phyloP scores from a whole-genome alignment of 768 basidiomycete genomes.

The Rhodotorula babjevae region DNA sequence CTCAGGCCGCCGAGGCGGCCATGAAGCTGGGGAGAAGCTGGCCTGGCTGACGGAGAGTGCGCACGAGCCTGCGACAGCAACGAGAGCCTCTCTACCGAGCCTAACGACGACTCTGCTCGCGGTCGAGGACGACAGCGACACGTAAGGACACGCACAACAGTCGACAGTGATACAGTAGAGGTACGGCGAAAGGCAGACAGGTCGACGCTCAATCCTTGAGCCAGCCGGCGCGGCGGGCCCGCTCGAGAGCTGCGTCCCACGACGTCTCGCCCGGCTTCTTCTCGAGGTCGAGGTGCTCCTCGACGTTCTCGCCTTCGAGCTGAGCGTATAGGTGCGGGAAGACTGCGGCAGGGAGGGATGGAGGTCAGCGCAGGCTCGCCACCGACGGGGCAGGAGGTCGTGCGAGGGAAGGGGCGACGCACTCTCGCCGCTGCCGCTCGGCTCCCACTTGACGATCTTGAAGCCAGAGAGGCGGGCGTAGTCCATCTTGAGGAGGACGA shows the following conservation, averaged over 20 bases:
- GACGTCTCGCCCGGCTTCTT: conserved; percentile 26
- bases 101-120: too few relatives aligned
- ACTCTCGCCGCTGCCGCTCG: conserved; percentile 12
- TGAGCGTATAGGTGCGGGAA: conserved; percentile 47
- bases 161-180: too few relatives aligned
- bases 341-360: conserved; percentile 9
- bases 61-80: too few relatives aligned
- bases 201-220: conserved; percentile 11
- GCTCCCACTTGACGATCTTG: conserved; percentile 46
- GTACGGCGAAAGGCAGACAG: too few relatives aligned
- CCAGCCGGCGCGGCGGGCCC: conserved; percentile 42
- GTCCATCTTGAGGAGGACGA: conserved; percentile 45
- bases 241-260: conserved; percentile 42
- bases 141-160: too few relatives aligned
- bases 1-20: too few relatives aligned
- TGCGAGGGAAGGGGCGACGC: not conserved
- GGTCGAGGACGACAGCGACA: too few relatives aligned
- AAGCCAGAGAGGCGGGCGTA: conserved; percentile 41
- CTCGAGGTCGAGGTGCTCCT: conserved; percentile 43
- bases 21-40: too few relatives aligned
- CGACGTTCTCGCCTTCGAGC: conserved; percentile 48
- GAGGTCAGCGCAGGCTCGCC: too few relatives aligned
- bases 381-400: too few relatives aligned
- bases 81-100: too few relatives aligned
- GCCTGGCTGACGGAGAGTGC: too few relatives aligned